These are phyloP conservation scores for Arabidopsis suecica DNA, from an alignment of 345 rosid species.

Conservation along the genomic window DNA sequence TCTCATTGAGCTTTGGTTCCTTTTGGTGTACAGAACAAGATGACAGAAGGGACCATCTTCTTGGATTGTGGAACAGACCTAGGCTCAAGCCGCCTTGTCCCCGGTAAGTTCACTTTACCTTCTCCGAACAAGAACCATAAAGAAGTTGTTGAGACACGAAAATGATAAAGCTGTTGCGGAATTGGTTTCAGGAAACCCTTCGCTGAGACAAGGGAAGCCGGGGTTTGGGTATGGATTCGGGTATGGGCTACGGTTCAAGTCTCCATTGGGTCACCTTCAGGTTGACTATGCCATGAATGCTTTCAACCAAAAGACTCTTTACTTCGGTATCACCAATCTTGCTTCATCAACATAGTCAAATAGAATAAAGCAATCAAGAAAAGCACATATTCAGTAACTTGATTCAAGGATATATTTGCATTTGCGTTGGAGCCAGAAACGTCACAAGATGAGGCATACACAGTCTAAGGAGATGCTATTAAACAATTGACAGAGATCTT, in stretches of 20 bases:
- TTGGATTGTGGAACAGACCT: constrained; percentile 79
- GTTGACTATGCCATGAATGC: constrained; percentile 73
- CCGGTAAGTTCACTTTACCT: constrained; percentile 54
- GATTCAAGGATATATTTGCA: constrained; percentile 22
- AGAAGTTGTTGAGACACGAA: background rate
- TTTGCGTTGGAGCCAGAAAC: constrained; percentile 18
- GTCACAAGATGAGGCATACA: constrained; percentile 25
- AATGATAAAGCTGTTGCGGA: constrained; percentile 5
- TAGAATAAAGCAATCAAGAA: constrained; percentile 12
- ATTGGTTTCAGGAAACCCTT: constrained; percentile 81
- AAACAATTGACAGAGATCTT: constrained; percentile 4
- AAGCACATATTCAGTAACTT: constrained; percentile 30
- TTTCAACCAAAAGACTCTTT: constrained; percentile 77
- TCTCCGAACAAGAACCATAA: background rate
- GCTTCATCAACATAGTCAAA: constrained; percentile 51
- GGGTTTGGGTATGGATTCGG: constrained; percentile 85
- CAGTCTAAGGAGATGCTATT: background rate
- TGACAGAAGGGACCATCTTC: constrained; percentile 73
- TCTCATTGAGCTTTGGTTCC: constrained; percentile 13
- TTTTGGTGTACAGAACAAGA: constrained; percentile 57
- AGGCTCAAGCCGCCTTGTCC: constrained; percentile 75
- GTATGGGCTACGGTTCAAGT: constrained; percentile 70
- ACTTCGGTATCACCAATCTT: constrained; percentile 85
- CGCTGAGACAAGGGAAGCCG: constrained; percentile 81
- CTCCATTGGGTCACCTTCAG: constrained; percentile 72